Evolutionary conservation across 441 rosid species (phyloP), one percentile per base, ranked within the genome.

Genomic region (Metrosideros polymorpha): DNA sequence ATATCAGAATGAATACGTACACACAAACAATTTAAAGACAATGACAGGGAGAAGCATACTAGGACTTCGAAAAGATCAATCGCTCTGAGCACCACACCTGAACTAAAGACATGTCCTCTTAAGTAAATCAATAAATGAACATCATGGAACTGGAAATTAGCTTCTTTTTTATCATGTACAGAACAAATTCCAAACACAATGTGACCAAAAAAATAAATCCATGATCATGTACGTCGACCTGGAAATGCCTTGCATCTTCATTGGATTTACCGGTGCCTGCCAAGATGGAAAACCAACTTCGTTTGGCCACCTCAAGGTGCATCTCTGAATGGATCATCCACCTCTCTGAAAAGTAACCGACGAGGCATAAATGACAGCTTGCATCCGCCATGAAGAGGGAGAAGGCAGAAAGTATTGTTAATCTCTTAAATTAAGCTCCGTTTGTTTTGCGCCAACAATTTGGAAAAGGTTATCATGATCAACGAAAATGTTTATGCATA

Each of bases 311-410:
- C 83, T 29, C n/a, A 50, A 25, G 77, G 76, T 86, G 86, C 84
- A 45, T 88, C 89, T 88, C 83, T 85, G 19, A 63, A 66, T 63
- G 84, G 83, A 88, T 93, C 91, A 92, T 89, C 94, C 93, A 82
- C 92, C 94, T 93, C 92, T 85, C 89, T 89, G 83, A 66, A 83
- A 42, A 87, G 51, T 56, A 77, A 30, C 77, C 84, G 42, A 29
- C 50, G 51, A 29, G 47, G 79, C 22, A 35, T 35, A 42, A 66
- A 66, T 66, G 47, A 66, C 79, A 66, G 45, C 27, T 35, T 27
- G 35, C n/a, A 35, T 66, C 47, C 2, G 15, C 77, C 45, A 35
- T 35, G 9, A 18, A 66, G 77, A 35, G 77, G 45, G 27, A 66
- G 12, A 63, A 63, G 76, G 39, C 42, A 61, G 42, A 61, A 61